Evolutionary conservation across 345 rosid genomes (phyloP).

Genomic region (Camelina hispida): DNA sequence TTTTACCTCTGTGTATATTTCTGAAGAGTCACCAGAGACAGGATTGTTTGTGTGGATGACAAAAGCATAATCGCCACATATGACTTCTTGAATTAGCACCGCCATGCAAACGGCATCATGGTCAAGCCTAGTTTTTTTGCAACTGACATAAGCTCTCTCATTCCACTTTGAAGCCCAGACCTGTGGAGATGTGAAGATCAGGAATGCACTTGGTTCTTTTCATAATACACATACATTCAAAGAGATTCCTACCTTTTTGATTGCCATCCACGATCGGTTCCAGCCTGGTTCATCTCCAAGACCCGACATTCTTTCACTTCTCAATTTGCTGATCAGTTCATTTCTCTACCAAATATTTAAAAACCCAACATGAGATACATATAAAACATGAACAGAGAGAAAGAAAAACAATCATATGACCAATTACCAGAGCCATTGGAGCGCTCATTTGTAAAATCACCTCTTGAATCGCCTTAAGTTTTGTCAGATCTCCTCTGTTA

Average conservation of each 20-base stretch:
- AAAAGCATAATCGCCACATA: slow-evolving; percentile 93
- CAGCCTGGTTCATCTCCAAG: slow-evolving; percentile 88
- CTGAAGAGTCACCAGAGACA: slow-evolving; percentile 79
- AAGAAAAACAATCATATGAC: neutral
- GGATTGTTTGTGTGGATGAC: slow-evolving; percentile 99
- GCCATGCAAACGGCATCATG: slow-evolving; percentile 94
- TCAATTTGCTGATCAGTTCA: slow-evolving; percentile 79
- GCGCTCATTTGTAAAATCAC: slow-evolving; percentile 52
- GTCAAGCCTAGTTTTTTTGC: slow-evolving; percentile 73
- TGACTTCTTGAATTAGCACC: slow-evolving; percentile 89
- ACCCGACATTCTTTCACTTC: slow-evolving; percentile 80
- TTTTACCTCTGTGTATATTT: slow-evolving; percentile 90
- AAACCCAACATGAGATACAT: slow-evolving; percentile 11
- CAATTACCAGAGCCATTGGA: slow-evolving; percentile 40
- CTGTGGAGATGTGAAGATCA: slow-evolving; percentile 44
- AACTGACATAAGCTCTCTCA: slow-evolving; percentile 94
- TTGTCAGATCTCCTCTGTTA: slow-evolving; percentile 54
- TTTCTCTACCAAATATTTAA: slow-evolving; percentile 56
- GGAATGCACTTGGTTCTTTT: slow-evolving; percentile 21
- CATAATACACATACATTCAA: slow-evolving; percentile 1
- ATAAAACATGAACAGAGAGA: slow-evolving; percentile 30
- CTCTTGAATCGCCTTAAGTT: slow-evolving; percentile 57
- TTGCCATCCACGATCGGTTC: slow-evolving; percentile 91
- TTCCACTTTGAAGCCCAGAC: slow-evolving; percentile 99
- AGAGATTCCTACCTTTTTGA: slow-evolving; percentile 68